Percentiles rank a stretch among this genome's conserved stretches.
Conservation (phyloP, 2,329 filamentous ascomycete species). For the Lecanicillium sp. region DNA sequence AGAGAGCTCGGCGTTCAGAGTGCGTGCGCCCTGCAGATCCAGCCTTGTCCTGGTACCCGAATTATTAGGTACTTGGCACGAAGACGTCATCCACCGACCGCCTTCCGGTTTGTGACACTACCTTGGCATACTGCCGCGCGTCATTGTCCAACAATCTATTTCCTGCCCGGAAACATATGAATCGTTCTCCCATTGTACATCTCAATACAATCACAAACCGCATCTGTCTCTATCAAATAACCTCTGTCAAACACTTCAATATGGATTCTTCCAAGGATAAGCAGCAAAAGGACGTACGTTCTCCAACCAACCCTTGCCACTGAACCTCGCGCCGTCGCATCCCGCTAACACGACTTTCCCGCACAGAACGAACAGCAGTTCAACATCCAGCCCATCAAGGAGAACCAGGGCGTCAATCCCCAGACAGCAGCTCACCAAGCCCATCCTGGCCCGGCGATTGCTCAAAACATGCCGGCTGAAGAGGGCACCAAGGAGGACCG, state of each 20-base stretch:
- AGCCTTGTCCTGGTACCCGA: too few relatives aligned
- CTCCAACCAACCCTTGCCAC: not conserved
- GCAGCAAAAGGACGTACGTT: conserved; percentile 21
- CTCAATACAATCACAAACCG: too few relatives aligned
- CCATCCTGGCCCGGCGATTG: conserved; percentile 48
- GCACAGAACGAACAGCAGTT: conserved; percentile 35
- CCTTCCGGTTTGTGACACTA: too few relatives aligned
- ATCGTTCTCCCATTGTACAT: too few relatives aligned
- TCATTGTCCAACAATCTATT: too few relatives aligned
- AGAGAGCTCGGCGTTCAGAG: too few relatives aligned
- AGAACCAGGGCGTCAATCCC: conserved; percentile 29
- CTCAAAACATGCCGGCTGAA: conserved; percentile 42
- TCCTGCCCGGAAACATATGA: too few relatives aligned
- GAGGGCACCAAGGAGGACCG: conserved; percentile 64
- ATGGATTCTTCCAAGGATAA: conserved; percentile 22
- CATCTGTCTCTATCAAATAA: too few relatives aligned
- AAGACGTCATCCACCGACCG: too few relatives aligned
- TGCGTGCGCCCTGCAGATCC: too few relatives aligned
- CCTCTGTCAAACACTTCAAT: conserved; percentile 6
- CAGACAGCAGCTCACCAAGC: conserved; percentile 45
- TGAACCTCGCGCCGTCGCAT: conserved; percentile 1
- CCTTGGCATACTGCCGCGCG: too few relatives aligned
- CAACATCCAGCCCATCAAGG: conserved; percentile 35
- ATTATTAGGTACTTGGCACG: too few relatives aligned
- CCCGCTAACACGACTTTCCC: conserved; percentile 9